These are phyloP conservation scores for Pluteus cervinus DNA, from an alignment of 768 basidiomycete genomes.

Conservation along the genomic window DNA sequence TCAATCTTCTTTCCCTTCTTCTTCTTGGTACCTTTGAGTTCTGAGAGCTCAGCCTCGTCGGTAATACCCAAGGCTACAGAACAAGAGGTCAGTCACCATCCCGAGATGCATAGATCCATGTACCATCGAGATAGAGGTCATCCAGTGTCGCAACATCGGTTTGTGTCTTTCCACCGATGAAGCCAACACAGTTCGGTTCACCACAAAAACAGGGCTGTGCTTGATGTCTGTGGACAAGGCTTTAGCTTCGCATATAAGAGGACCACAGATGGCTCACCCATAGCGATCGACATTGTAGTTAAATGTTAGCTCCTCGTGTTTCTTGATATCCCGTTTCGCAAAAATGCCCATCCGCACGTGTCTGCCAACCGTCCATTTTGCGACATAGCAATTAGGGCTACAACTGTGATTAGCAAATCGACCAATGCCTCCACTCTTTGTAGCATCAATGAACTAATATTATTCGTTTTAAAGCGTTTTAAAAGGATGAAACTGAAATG, in stretches of 20 bases:
- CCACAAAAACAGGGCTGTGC: constrained; percentile 95
- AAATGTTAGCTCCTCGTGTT: constrained; percentile 90
- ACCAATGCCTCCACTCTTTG: constrained; percentile 93
- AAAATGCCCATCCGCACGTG: constrained; percentile 98
- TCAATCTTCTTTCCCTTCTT: constrained; percentile 92
- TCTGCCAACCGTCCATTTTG: constrained; percentile 92
- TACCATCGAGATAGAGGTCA: constrained; percentile 90
- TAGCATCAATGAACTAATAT: constrained; percentile 90
- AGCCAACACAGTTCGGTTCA: constrained; percentile 92
- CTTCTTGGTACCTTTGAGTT: constrained; percentile 89
- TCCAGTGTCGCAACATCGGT: constrained; percentile 94
- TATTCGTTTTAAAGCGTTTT: background rate
- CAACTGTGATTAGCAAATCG: constrained; percentile 99
- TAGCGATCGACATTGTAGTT: constrained; percentile 99
- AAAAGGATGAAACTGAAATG: too few relatives aligned
- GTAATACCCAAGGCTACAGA: constrained; percentile 87
- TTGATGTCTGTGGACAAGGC: constrained; percentile 58
- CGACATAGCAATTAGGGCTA: constrained; percentile 95
- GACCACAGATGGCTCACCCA: constrained; percentile 52
- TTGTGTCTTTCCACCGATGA: constrained; percentile 97
- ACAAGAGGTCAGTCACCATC: constrained; percentile 1
- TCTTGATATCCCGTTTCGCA: constrained; percentile 71
- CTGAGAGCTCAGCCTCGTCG: constrained; percentile 80
- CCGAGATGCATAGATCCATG: constrained; percentile 10
- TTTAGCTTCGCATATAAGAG: background rate